phyloP scores from a whole-genome alignment of 2,329 filamentous ascomycete genomes.

The Hypoxylon sp. region DNA sequence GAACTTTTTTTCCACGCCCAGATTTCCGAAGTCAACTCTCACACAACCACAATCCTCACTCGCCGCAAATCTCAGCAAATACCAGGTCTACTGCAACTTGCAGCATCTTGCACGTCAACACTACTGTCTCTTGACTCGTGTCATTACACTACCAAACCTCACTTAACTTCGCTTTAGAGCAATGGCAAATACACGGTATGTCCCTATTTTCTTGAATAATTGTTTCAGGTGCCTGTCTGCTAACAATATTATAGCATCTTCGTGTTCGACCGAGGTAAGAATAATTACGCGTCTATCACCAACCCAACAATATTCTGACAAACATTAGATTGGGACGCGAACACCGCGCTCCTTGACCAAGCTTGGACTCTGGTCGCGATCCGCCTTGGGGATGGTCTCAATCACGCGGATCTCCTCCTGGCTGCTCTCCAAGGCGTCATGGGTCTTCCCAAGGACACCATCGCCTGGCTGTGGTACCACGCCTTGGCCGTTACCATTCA shows the following conservation, averaged over 20 bases:
- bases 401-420: neutral
- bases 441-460: neutral
- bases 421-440: neutral
- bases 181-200: neutral
- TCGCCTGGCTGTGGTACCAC: neutral
- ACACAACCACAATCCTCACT: neutral
- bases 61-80: no score
- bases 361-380: neutral
- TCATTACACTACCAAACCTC: neutral
- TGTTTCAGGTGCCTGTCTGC: neutral
- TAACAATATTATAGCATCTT: slow-evolving; percentile 1
- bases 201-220: neutral
- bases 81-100: no score
- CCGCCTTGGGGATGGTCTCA: neutral
- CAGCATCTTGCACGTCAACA: neutral
- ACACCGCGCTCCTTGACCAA: neutral
- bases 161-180: neutral
- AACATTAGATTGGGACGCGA: neutral
- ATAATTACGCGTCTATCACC: neutral
- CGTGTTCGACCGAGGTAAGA: slow-evolving; percentile 1
- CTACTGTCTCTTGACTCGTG: neutral
- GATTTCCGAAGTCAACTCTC: neutral
- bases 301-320: neutral
- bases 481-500: neutral
- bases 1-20: neutral